A percentile compares a stretch with the other conserved stretches of the same genome.
Conservation (phyloP, 2,329 filamentous ascomycete genomes). For the Albifimbria verrucaria region DNA sequence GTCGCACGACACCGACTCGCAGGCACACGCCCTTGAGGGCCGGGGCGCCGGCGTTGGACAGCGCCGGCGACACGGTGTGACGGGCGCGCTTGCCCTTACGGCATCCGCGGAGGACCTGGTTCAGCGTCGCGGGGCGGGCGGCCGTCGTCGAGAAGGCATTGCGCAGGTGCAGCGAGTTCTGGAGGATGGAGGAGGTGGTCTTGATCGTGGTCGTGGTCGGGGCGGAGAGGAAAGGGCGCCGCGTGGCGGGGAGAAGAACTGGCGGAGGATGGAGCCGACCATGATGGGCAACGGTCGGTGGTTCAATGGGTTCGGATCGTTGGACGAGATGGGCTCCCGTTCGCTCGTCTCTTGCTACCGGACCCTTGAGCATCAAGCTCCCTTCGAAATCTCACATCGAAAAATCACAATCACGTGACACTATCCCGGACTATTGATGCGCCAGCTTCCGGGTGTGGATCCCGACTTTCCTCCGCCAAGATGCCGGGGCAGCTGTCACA, state of each 20-base stretch:
- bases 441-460: neutral
- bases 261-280: slow-evolving; percentile 31
- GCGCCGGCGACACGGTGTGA: slow-evolving; percentile 82
- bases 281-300: slow-evolving; percentile 26
- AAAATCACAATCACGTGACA: neutral
- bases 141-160: slow-evolving; percentile 58
- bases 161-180: slow-evolving; percentile 11
- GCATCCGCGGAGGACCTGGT: slow-evolving; percentile 73
- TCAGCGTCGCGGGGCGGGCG: slow-evolving; percentile 60
- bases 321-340: neutral
- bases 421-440: neutral
- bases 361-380: neutral
- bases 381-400: neutral
- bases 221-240: slow-evolving; percentile 21
- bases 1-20: slow-evolving; percentile 88
- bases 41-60: slow-evolving; percentile 65
- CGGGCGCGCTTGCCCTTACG: slow-evolving; percentile 76
- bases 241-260: slow-evolving; percentile 29
- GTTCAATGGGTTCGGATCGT: slow-evolving; percentile 4
- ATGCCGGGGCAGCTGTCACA: slow-evolving; percentile 12
- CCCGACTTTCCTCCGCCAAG: neutral
- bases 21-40: slow-evolving; percentile 94
- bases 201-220: slow-evolving; percentile 12
- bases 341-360: too few relatives aligned
- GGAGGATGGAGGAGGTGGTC: slow-evolving; percentile 10